Evolutionary conservation across 495 filamentous ascomycete genomes (phyloP).

Genomic region (Annulohypoxylon maeteangense): DNA sequence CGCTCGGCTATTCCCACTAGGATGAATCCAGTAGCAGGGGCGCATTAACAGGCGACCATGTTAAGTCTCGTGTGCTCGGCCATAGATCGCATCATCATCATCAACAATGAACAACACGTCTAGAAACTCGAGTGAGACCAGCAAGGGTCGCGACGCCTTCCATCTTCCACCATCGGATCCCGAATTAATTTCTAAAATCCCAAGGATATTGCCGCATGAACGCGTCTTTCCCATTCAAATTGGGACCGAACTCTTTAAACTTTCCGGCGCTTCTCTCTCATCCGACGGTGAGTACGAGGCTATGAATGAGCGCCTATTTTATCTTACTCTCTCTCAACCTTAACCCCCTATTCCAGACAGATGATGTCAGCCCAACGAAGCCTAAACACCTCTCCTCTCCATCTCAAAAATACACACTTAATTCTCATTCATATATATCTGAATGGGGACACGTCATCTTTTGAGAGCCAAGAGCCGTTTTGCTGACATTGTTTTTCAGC

Average conservation of each 20-base stretch:
- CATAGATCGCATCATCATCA: conserved; percentile 25
- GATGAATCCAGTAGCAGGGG: conserved; percentile 23
- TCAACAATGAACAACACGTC: conserved; percentile 42
- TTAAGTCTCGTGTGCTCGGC: conserved; percentile 34
- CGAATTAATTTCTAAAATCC: conserved; percentile 59
- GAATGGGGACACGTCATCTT: conserved; percentile 8
- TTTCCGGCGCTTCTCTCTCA: conserved; percentile 93
- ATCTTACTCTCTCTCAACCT: conserved; percentile 3
- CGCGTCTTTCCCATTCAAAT: conserved; percentile 93
- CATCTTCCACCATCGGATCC: conserved; percentile 44
- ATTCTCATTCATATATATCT: neutral
- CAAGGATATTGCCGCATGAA: conserved; percentile 69
- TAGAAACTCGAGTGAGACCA: conserved; percentile 45
- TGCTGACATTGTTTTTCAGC: conserved; percentile 64
- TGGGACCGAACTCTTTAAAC: conserved; percentile 87
- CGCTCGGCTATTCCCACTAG: conserved; percentile 35
- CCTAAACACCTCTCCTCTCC: neutral
- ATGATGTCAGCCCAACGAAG: conserved; percentile 31
- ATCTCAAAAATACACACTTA: neutral
- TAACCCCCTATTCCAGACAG: conserved; percentile 6
- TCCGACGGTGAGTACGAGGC: conserved; percentile 83
- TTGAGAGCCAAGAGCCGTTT: neutral
- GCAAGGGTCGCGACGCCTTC: conserved; percentile 40
- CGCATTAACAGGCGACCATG: conserved; percentile 1
- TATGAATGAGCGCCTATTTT: conserved; percentile 19